Evolutionary conservation across 768 basidiomycete genomes (phyloP), one percentile per base, ranked within the genome.

Genomic region (Kondoa subrosea): DNA sequence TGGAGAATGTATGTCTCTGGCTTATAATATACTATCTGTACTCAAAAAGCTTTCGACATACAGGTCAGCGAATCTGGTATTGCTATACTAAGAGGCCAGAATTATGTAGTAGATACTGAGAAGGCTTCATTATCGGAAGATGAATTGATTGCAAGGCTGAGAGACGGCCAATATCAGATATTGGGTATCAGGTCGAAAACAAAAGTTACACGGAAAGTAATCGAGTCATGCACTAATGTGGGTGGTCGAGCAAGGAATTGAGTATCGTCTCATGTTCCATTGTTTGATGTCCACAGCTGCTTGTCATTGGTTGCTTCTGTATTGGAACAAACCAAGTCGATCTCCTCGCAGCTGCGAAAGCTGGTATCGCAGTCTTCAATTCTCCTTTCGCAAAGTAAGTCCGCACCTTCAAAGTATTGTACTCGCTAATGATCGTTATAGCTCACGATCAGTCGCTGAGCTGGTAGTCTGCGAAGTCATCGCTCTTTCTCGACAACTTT

Each of bases 301-400:
- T 96, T 15, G 89, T 86, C 75, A 90, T 97, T 71, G 93, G 95
- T 14, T 99, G 95, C 78, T 99, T 99, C 83, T 99, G 95, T 79
- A 99, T 99, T 72, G 95, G 95, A 64, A 92, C 90, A 65, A 97
- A 97, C 78, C 95, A 97, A 78, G 95, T 97, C 72, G 91, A 96
- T 76, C 85, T 99, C 59, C 69, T 76, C 63, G 84, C 87, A 1
- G 91, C 92, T 29, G 85, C 87, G 34, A 83, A 84, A 66, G 84
- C 88, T 65, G 95, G 95, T 68, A 87, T 99, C 72, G 90, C 93
- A 31, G 93, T 99, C 66, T 99, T 99, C 82, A 99, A 99, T 78
- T 97, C 95, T 3, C 95, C 95, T 34, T 93, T 92, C 80, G 66
- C 73, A 56, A 75, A 75, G 68, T 69, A 65, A 40, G 68, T 17